These are phyloP conservation scores for Annulohypoxylon maeteangense DNA, from an alignment of 495 filamentous ascomycete genomes.

Conservation along the genomic window DNA sequence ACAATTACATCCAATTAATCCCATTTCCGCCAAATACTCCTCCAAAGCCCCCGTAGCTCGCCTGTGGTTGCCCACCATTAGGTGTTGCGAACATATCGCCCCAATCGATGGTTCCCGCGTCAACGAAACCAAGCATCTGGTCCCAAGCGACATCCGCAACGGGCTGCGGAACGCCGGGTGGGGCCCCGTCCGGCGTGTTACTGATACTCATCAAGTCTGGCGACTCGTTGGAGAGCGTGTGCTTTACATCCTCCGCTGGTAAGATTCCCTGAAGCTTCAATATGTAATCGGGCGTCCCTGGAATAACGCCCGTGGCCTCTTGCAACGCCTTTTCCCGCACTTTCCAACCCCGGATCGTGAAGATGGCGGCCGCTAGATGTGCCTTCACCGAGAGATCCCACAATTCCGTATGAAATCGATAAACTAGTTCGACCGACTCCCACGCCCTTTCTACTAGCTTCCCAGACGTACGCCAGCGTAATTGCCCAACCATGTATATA, in stretches of 20 bases:
- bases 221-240: constrained; percentile 14
- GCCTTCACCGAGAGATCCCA: constrained; percentile 55
- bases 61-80: constrained; percentile 18
- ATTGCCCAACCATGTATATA: constrained; percentile 63
- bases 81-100: constrained; percentile 52
- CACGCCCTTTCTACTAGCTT: constrained; percentile 64
- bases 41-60: constrained; percentile 22
- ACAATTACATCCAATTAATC: constrained; percentile 41
- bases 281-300: constrained; percentile 51
- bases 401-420: constrained; percentile 58
- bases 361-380: constrained; percentile 54
- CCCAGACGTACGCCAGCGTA: constrained; percentile 61
- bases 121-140: constrained; percentile 53
- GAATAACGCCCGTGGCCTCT: constrained; percentile 34
- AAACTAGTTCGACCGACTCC: constrained; percentile 54
- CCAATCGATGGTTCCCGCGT: constrained; percentile 53
- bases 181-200: not conserved
- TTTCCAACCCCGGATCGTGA: constrained; percentile 60
- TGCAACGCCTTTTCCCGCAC: constrained; percentile 51
- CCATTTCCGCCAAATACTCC: constrained; percentile 31
- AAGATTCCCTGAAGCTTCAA: constrained; percentile 47
- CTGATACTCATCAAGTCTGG: constrained; percentile 10
- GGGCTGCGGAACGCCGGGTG: constrained; percentile 12
- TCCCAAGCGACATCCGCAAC: constrained; percentile 43
- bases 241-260: constrained; percentile 39